Evolutionary conservation across 163 green algal genomes (phyloP).

Genomic region (Scenedesmus sp.): DNA sequence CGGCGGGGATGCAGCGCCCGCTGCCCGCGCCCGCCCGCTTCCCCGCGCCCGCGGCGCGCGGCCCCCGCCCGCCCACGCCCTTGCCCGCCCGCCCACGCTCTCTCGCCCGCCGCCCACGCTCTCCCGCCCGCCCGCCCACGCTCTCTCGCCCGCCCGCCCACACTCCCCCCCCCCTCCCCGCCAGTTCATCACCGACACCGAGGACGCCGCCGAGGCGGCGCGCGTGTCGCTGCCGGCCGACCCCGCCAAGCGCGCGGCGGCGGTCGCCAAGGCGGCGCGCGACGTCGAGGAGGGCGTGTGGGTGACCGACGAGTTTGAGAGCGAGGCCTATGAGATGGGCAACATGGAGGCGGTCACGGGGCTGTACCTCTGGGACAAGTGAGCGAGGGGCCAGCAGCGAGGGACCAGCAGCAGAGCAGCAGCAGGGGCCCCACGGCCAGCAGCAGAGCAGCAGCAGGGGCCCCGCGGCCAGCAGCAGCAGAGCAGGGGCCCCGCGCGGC

Average conservation of each 20-base stretch:
- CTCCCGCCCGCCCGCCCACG: not conserved
- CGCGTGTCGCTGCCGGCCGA: slow-evolving; percentile 14
- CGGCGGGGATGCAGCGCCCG: not conserved
- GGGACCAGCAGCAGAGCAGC: no score
- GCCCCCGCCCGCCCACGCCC: not conserved
- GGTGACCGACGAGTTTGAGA: slow-evolving; percentile 72
- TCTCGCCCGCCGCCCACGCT: not conserved
- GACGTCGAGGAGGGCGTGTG: slow-evolving; percentile 52
- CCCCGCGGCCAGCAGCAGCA: no score
- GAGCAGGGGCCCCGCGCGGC: no score
- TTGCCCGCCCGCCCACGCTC: not conserved
- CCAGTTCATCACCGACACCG: slow-evolving; percentile 58
- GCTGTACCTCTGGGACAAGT: slow-evolving; percentile 63
- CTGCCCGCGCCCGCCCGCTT: not conserved
- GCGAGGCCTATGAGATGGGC: slow-evolving; percentile 60
- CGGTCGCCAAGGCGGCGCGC: not conserved
- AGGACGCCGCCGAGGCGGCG: slow-evolving; percentile 35
- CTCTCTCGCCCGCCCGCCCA: not conserved
- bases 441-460: no score
- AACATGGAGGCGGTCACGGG: slow-evolving; percentile 59
- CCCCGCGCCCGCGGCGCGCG: not conserved
- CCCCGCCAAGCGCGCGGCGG: not conserved
- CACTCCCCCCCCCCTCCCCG: not conserved
- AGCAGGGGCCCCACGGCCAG: no score
- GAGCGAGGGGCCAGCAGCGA: no score